Base-by-base conservation (phyloP, 345 rosid genomes). In the Syzygium oleosum region DNA sequence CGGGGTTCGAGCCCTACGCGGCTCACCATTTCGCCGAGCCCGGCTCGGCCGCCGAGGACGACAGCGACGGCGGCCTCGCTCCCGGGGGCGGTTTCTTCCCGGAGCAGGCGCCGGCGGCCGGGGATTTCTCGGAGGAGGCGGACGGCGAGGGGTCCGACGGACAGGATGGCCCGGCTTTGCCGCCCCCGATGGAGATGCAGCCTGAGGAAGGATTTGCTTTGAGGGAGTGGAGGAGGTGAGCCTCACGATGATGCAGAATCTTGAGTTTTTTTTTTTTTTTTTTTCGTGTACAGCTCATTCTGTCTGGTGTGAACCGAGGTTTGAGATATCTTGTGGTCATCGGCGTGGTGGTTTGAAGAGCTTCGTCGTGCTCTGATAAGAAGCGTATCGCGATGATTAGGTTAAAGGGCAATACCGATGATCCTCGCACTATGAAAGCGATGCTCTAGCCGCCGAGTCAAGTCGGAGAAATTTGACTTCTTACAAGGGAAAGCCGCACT, bases 211-310 rank as follows among this genome's bases (percentile, higher is more conserved):
- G 96, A 31, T 51, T 89, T 61, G 94, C 96, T 86, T 93, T 95
- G 49, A 90, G 93, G 87, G 97, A 97, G 87, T 97, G 98, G 99
- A 93, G 98, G 93, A 95, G 97, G 99, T 97, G 88, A 86, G 88
- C n/a, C 56, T 65, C 17, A 3, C 29, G 79, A 27, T 52, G 27
- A 19, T 38, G 83, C 83, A 43, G 83, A 19, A 73, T 73, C 38
- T 43, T 73, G 65, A 31, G 46, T 41, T 1, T 19, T 34, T 17
- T 34, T 58, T 3, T 58, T 4, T 12, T 25, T 58, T n/a, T 58
- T 15, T 13, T 13, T 9, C 12, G 13, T 19, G 3, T 3, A n/a
- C 38, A 29, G 46, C 43, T 73, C 49, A 21, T 5, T 17, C 46
- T 73, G 80, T 73, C 49, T 73, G 46, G 13, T 11, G 49, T 12